Conservation (phyloP, 2,329 filamentous ascomycete species). For the Stachybotrys elegans region DNA sequence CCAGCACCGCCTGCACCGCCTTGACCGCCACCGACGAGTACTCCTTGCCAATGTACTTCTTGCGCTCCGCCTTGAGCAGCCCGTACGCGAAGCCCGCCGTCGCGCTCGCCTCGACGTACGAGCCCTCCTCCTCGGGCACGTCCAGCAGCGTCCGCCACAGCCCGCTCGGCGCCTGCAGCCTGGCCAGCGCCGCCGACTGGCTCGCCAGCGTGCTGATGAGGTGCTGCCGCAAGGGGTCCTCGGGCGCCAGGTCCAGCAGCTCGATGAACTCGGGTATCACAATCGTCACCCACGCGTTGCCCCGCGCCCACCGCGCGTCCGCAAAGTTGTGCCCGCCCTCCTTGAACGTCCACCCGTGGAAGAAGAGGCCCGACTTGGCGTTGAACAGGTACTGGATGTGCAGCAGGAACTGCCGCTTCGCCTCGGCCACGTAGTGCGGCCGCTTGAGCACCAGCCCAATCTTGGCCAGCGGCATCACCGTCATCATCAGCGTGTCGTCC, state of each 20-base stretch:
- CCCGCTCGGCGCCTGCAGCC: conserved; percentile 56
- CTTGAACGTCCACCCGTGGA: conserved; percentile 77
- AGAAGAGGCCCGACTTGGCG: conserved; percentile 65
- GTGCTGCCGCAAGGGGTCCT: conserved; percentile 58
- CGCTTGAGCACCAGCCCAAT: conserved; percentile 67
- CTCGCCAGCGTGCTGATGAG: conserved; percentile 60
- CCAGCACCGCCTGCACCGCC: conserved; percentile 62
- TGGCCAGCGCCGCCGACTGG: conserved; percentile 61
- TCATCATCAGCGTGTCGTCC: conserved; percentile 90
- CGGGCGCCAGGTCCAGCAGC: conserved; percentile 55
- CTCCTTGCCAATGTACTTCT: conserved; percentile 60
- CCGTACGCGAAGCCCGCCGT: conserved; percentile 79
- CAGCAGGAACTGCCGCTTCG: conserved; percentile 70
- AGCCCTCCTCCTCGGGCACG: conserved; percentile 58
- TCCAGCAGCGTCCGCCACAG: conserved; percentile 74
- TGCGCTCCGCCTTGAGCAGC: conserved; percentile 67
- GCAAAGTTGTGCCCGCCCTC: conserved; percentile 61
- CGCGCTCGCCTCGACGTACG: conserved; percentile 71
- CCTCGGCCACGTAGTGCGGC: conserved; percentile 71
- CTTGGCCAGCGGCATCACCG: conserved; percentile 73
- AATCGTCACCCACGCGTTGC: conserved; percentile 74
- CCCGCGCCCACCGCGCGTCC: conserved; percentile 51
- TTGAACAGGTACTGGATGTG: conserved; percentile 79
- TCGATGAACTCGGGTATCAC: conserved; percentile 80
- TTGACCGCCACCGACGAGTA: conserved; percentile 58